Evolutionary conservation across 2,329 filamentous ascomycete species (phyloP), one percentile per base, ranked within the genome.

Genomic region (Trichoderma arundinaceum): DNA sequence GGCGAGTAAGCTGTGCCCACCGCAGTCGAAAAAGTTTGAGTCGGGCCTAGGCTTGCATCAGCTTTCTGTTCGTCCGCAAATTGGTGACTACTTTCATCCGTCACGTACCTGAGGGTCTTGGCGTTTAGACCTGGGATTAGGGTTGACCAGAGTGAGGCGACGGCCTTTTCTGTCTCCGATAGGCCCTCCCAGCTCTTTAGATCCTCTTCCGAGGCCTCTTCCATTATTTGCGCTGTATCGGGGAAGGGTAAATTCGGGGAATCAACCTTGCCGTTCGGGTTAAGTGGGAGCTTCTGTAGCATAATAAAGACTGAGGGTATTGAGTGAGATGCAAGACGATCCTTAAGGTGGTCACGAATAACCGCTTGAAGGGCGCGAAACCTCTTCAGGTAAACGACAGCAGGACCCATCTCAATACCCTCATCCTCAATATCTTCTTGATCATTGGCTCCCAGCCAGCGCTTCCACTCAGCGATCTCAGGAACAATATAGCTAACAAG

Each of bases 401-500:
- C 73, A 3, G 81, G 72, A 4, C 81, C 82, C 54, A 84, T 82
- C 66, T 81, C 77, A 3, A 73, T 74, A 66, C 81, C 84, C 57
- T 85, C 79, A 15, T 88, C 86, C 54, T 85, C 77, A 5, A 82
- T 77, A 39, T 89, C 88, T 46, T 86, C 80, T 1, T 84, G 74
- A 12, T 81, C 79, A 68, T 84, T 80, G 59, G 81, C 78, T 52
- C 85, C 77, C 35, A 94, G 81, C 48, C 48, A 53, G 86, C 88
- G 94, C 19, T 84, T 79, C 92, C 92, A 97, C 70, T 89, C 85
- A 68, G 84, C 84, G 3, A 70, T 90, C 71, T 96, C 91, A 5
- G 92, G 92, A 3, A 97, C 93, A 68, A 96, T 86, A 76, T 97
- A 97, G 75, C 89, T 95, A 72, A 96, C 92, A 41, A 97, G 81